Evolutionary conservation across 2,329 filamentous ascomycete genomes (phyloP), one percentile per base, ranked within the genome.

Genomic region (Hawksworthiomyces lignivorus): DNA sequence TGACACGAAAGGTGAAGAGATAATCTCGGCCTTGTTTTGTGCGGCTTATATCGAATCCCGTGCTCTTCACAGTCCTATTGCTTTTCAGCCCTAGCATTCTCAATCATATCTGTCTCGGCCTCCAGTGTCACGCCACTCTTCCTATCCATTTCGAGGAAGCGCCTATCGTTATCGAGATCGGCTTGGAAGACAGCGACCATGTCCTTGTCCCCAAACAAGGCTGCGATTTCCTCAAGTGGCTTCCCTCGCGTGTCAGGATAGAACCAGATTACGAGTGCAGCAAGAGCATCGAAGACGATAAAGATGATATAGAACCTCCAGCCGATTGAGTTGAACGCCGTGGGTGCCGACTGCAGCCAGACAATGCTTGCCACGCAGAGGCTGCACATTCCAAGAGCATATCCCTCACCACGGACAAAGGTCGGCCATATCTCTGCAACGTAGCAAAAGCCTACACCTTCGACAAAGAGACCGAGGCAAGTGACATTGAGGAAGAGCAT

Each of bases 401-500:
- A 26, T 2, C 37, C 37, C 12, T 32, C 28, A 5, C 28, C 28
- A 11, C 37, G 37, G 14, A 39, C 29, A 5, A 22, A 29, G 6
- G 29, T 26, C 10, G 37, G 37, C 28, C 29, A 39, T 19, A 39
- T 39, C 20, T 39, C 37, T 8, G 20, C 20, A 22, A 32, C 26
- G 29, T 39, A 39, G 11, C 31, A 32, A 7, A 22, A 39, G 19
- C n/a, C 26, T 9, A 29, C 20, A 6, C 28, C 37, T 15, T 39
- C 37, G 6, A 32, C 12, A n/a, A 32, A 32, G n/a, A 39, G 7
- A 11, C 30, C 29, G 31, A 38, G 34, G 12, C 21, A 30, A 11
- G 28, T n/a, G 18, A 42, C 34, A 17, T 41, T 41, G 4, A 45
- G 17, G 19, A 41, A 45, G 11, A 40, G 34, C 21, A 45, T 30